phyloP scores from a whole-genome alignment of 805 yeast genomes.

The Danielozyma ontarioensis region DNA sequence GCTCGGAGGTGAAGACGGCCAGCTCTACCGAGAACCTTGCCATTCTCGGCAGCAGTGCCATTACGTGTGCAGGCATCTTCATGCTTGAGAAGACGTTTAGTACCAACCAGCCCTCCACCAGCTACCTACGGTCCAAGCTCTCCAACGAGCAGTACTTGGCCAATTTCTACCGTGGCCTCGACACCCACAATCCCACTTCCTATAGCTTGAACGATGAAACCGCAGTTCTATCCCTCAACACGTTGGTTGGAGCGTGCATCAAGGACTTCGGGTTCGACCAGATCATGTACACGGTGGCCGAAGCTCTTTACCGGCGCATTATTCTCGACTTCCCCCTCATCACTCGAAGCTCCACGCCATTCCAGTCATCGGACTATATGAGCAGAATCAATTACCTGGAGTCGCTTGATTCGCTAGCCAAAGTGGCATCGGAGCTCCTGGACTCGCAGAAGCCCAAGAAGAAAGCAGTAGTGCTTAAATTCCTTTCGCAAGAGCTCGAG shows the following conservation, averaged over 20 bases:
- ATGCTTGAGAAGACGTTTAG: constrained; percentile 61
- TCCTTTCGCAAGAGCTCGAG: constrained; percentile 50
- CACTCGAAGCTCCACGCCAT: constrained; percentile 35
- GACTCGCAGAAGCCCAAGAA: constrained; percentile 3
- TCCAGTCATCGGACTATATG: constrained; percentile 4
- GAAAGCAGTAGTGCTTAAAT: constrained; percentile 40
- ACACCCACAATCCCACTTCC: constrained; percentile 28
- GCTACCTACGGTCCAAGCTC: constrained; percentile 44
- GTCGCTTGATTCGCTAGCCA: constrained; percentile 26
- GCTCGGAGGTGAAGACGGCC: constrained; percentile 32
- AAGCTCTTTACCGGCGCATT: constrained; percentile 57
- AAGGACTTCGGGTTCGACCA: constrained; percentile 79
- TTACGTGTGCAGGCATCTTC: constrained; percentile 51
- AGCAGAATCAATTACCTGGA: background rate
- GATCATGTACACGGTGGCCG: constrained; percentile 60
- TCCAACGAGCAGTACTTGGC: constrained; percentile 37
- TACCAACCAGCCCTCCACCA: constrained; percentile 49
- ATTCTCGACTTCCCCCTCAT: constrained; percentile 62
- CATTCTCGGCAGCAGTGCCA: constrained; percentile 52
- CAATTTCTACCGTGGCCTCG: constrained; percentile 44
- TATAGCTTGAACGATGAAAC: constrained; percentile 42
- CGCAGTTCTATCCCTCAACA: constrained; percentile 51
- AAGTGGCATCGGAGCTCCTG: constrained; percentile 26
- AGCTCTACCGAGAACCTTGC: constrained; percentile 44
- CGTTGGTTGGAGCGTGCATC: constrained; percentile 63